Conservation (phyloP, 495 filamentous ascomycete species). For the Friedmanniomyces endolithicus region DNA sequence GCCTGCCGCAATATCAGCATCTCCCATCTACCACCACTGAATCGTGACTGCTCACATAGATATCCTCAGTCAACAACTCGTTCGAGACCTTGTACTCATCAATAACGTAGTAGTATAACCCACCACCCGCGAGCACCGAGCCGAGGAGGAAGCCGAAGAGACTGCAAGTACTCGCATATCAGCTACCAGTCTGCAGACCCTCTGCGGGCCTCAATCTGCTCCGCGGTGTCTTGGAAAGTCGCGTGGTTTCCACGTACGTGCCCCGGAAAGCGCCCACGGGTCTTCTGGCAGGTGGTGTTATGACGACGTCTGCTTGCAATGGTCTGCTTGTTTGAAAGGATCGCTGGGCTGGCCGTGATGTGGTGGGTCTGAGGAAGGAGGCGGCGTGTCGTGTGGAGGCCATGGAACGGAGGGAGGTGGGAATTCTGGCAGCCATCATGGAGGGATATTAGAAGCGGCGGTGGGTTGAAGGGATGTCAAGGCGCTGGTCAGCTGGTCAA, state of each 20-base stretch:
- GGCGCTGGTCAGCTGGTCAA: too few relatives aligned
- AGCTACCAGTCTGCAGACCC: background rate
- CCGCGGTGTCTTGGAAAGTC: too few relatives aligned
- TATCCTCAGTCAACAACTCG: slow-evolving; percentile 88
- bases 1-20: slow-evolving; percentile 41
- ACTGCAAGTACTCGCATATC: slow-evolving; percentile 34
- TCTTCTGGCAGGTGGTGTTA: background rate
- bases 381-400: background rate
- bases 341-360: slow-evolving; percentile 10
- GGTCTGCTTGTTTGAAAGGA: slow-evolving; percentile 16
- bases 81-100: slow-evolving; percentile 90
- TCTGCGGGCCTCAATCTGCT: background rate
- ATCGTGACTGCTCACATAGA: slow-evolving; percentile 47
- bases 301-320: slow-evolving; percentile 4
- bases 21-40: background rate
- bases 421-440: slow-evolving; percentile 13
- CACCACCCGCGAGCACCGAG: slow-evolving; percentile 60
- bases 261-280: slow-evolving; percentile 20
- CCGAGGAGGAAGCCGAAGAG: slow-evolving; percentile 91
- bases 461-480: too few relatives aligned
- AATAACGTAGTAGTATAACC: slow-evolving; percentile 81
- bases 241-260: slow-evolving; percentile 4
- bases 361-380: background rate
- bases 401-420: slow-evolving; percentile 6
- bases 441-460: background rate